Evolutionary conservation across 2,329 filamentous ascomycete species (phyloP).

Genomic region (Parastagonospora nodorum): DNA sequence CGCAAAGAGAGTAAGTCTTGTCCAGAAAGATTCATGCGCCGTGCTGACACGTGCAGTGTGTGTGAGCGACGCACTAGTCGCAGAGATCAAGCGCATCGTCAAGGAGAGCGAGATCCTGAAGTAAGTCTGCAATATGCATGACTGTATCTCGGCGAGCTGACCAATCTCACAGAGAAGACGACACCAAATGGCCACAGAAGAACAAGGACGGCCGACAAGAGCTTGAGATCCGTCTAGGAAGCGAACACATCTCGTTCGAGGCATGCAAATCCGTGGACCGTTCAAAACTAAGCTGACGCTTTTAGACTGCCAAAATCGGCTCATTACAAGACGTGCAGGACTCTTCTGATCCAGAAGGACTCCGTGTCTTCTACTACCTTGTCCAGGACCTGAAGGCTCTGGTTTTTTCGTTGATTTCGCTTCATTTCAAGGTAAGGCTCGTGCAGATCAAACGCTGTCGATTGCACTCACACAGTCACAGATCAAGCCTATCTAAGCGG

Average conservation of each 20-base stretch:
- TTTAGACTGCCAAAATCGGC: slow-evolving; percentile 94
- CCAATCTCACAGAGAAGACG: slow-evolving; percentile 75
- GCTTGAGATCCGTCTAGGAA: slow-evolving; percentile 89
- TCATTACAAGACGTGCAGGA: slow-evolving; percentile 96
- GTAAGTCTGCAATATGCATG: slow-evolving; percentile 56
- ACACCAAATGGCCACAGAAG: slow-evolving; percentile 98
- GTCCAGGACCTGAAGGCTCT: slow-evolving; percentile 96
- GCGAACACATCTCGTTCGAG: slow-evolving; percentile 98
- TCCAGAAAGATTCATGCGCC: background rate
- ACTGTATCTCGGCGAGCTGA: background rate
- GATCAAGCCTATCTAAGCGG: slow-evolving; percentile 72
- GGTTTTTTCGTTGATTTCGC: slow-evolving; percentile 91
- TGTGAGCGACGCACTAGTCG: slow-evolving; percentile 85
- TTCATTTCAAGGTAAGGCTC: slow-evolving; percentile 84
- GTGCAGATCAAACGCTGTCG: no score
- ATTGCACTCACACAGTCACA: slow-evolving; percentile 29
- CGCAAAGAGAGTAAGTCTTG: slow-evolving; percentile 90
- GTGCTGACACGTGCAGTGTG: slow-evolving; percentile 70
- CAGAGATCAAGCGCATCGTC: slow-evolving; percentile 96
- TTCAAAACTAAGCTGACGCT: slow-evolving; percentile 24
- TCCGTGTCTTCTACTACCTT: slow-evolving; percentile 97
- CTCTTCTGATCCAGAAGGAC: slow-evolving; percentile 91
- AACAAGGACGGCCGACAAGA: slow-evolving; percentile 99
- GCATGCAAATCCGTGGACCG: slow-evolving; percentile 51
- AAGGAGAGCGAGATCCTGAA: slow-evolving; percentile 97